These are phyloP conservation scores for Letharia columbiana DNA, from an alignment of 495 filamentous ascomycete species.

Conservation along the genomic window DNA sequence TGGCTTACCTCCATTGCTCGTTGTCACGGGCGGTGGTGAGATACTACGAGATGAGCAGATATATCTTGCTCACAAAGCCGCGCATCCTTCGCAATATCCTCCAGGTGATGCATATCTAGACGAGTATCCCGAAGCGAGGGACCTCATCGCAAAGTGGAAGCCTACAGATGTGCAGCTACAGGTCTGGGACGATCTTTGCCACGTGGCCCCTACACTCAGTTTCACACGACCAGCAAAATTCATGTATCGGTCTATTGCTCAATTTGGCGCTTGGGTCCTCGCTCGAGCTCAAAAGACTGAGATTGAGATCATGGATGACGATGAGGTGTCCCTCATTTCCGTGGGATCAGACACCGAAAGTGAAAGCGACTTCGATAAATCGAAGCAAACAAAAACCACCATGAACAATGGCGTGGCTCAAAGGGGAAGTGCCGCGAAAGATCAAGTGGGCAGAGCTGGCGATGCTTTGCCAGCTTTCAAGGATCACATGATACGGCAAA, in stretches of 20 bases:
- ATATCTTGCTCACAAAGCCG: conserved; percentile 89
- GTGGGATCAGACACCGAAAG: conserved; percentile 40
- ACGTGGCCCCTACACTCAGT: conserved; percentile 81
- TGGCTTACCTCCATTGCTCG: conserved; percentile 76
- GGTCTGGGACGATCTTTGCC: conserved; percentile 90
- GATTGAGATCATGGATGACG: conserved; percentile 76
- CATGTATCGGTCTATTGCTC: conserved; percentile 83
- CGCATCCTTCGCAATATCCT: conserved; percentile 64
- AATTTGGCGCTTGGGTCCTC: conserved; percentile 86
- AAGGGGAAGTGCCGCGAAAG: conserved; percentile 23
- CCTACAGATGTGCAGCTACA: conserved; percentile 93
- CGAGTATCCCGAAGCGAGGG: conserved; percentile 50
- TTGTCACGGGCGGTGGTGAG: conserved; percentile 81
- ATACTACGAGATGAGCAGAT: conserved; percentile 88
- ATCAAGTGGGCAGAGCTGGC: conserved; percentile 66
- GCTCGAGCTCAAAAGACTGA: conserved; percentile 68
- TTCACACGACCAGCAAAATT: conserved; percentile 91
- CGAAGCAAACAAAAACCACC: conserved; percentile 22
- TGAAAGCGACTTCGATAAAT: conserved; percentile 30
- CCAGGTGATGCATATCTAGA: conserved; percentile 57
- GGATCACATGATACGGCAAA: conserved; percentile 83
- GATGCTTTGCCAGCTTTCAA: conserved; percentile 70
- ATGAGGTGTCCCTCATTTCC: conserved; percentile 66
- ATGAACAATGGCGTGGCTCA: conserved; percentile 22
- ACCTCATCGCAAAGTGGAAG: conserved; percentile 52